These are phyloP conservation scores for Fagopyrum tataricum DNA, from an alignment of 148 eudicot species.

Conservation along the genomic window DNA sequence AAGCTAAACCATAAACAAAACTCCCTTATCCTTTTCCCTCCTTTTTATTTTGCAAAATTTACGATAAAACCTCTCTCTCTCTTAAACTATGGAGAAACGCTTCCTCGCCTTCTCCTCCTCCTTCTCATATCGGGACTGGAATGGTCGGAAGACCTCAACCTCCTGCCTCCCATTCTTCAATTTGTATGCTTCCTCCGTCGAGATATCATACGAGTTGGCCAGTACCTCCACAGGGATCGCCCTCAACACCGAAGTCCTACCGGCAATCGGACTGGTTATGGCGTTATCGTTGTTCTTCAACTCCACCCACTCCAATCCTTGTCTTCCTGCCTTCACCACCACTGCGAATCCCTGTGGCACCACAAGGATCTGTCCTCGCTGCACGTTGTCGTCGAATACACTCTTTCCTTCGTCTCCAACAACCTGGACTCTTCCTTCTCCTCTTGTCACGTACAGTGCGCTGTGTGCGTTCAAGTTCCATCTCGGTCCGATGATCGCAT, in stretches of 20 bases:
- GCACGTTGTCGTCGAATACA: constrained; percentile 42
- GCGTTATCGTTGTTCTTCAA: constrained; percentile 48
- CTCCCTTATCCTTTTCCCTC: not conserved
- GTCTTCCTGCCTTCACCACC: constrained; percentile 33
- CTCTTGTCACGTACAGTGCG: constrained; percentile 35
- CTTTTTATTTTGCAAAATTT: constrained; percentile 9
- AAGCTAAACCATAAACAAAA: not conserved
- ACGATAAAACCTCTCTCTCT: not conserved
- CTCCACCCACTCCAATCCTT: constrained; percentile 53
- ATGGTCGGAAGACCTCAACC: constrained; percentile 30
- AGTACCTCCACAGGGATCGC: constrained; percentile 47
- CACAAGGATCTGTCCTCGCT: constrained; percentile 48
- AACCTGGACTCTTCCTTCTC: constrained; percentile 47
- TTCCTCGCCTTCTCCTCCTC: constrained; percentile 15
- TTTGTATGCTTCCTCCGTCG: constrained; percentile 41
- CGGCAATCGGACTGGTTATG: constrained; percentile 34
- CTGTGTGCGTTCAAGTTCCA: constrained; percentile 62
- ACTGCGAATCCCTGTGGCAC: constrained; percentile 58
- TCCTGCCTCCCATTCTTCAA: constrained; percentile 50
- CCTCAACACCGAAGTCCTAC: constrained; percentile 39
- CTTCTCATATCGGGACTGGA: constrained; percentile 19
- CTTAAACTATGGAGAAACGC: constrained; percentile 9
- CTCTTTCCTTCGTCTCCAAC: constrained; percentile 28
- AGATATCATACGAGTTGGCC: constrained; percentile 35
- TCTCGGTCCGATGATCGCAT: constrained; percentile 51